A percentile compares a stretch with the other conserved stretches of the same genome.
Evolutionary conservation across 768 basidiomycete species (phyloP).

Genomic region (Termitomyces sp.): DNA sequence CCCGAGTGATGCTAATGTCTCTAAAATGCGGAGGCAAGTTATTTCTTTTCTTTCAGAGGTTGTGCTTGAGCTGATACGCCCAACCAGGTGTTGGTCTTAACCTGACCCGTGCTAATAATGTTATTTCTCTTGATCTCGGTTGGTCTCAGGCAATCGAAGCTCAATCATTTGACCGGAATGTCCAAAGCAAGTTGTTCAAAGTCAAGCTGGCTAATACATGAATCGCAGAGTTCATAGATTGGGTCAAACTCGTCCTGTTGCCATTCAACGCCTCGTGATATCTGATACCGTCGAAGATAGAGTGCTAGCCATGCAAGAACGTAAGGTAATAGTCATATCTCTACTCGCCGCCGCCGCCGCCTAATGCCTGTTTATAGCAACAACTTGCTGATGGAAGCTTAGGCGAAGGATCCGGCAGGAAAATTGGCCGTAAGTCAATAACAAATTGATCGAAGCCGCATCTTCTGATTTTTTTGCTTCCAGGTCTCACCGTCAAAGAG

Average conservation of each 20-base stretch:
- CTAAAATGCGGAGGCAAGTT: slow-evolving; percentile 58
- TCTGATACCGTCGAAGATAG: slow-evolving; percentile 65
- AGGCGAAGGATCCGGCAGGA: slow-evolving; percentile 61
- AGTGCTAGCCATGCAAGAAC: slow-evolving; percentile 61
- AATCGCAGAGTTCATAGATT: slow-evolving; percentile 44
- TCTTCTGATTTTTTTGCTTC: slow-evolving; percentile 4
- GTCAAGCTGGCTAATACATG: slow-evolving; percentile 6
- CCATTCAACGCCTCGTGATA: slow-evolving; percentile 58
- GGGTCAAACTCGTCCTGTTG: slow-evolving; percentile 52
- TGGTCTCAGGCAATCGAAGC: slow-evolving; percentile 65
- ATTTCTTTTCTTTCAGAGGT: background rate
- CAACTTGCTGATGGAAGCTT: slow-evolving; percentile 58
- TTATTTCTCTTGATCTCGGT: slow-evolving; percentile 61
- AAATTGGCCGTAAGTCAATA: slow-evolving; percentile 47
- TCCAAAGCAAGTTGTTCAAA: slow-evolving; percentile 4
- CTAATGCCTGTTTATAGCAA: slow-evolving; percentile 32
- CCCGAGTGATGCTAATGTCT: slow-evolving; percentile 60
- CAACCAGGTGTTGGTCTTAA: slow-evolving; percentile 49
- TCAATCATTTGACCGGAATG: slow-evolving; percentile 55
- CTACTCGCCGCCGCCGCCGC: background rate
- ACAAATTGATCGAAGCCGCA: background rate
- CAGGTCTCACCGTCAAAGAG: slow-evolving; percentile 48
- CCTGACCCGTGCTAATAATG: slow-evolving; percentile 61
- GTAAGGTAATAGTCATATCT: slow-evolving; percentile 42
- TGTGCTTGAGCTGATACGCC: background rate